Evolutionary conservation across 1,139 yeast genomes (phyloP).

Genomic region (Diutina rugosa): DNA sequence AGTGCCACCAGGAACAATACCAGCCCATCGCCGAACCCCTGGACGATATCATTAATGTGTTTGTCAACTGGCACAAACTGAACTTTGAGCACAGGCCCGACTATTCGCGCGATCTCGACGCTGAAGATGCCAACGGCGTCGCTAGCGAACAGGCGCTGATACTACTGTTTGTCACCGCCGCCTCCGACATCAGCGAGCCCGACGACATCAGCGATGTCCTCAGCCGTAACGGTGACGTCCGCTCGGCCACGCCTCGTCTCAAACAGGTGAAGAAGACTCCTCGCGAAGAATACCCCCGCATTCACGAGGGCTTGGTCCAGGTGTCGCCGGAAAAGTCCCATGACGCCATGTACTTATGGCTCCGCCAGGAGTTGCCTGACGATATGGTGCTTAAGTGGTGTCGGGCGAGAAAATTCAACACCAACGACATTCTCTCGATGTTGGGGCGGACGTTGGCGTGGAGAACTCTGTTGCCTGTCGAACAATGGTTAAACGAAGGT

Average conservation of each 20-base stretch:
- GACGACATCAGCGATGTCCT: not conserved
- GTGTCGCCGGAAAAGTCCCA: constrained; percentile 7
- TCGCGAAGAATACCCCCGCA: not conserved
- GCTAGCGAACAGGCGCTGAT: not conserved
- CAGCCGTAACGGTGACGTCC: not conserved
- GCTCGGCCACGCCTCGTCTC: not conserved
- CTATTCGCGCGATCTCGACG: not conserved
- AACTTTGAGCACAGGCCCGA: not conserved
- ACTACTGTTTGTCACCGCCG: not conserved
- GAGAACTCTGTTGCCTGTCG: constrained; percentile 51
- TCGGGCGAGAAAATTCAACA: constrained; percentile 66
- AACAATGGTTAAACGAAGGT: constrained; percentile 44
- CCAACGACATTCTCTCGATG: constrained; percentile 53
- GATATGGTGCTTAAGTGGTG: constrained; percentile 19
- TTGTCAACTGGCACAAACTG: not conserved
- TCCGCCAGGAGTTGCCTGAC: constrained; percentile 63
- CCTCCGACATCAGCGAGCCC: not conserved
- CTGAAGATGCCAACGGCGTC: not conserved
- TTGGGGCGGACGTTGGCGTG: constrained; percentile 53
- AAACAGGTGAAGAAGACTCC: not conserved
- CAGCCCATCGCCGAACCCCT: not conserved
- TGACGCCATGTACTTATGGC: constrained; percentile 39
- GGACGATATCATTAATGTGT: constrained; percentile 1
- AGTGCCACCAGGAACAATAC: not conserved
- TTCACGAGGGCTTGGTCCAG: not conserved